A percentile compares a stretch with the other conserved stretches of the same genome.
Conservation (phyloP, 306 rosid genomes). For the Corylus americana region DNA sequence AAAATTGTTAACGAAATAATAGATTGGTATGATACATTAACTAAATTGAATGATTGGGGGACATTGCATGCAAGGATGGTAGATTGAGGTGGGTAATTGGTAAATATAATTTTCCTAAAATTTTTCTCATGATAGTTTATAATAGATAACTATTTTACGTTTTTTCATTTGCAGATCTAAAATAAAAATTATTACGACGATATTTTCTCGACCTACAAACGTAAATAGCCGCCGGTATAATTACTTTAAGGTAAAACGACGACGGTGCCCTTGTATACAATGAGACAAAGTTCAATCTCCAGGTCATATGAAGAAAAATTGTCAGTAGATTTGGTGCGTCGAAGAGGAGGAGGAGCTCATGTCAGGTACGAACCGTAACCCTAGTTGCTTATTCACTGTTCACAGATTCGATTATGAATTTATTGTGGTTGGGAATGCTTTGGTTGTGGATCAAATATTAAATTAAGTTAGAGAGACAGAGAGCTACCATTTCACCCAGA, state of each 20-base stretch:
- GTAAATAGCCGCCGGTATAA: background rate
- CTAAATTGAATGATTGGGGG: no score
- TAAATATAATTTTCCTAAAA: no score
- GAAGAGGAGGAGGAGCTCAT: background rate
- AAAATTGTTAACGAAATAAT: no score
- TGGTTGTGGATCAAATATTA: background rate
- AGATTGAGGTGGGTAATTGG: no score
- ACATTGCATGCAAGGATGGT: no score
- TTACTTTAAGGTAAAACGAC: background rate
- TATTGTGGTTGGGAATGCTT: background rate
- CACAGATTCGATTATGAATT: background rate
- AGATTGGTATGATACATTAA: no score
- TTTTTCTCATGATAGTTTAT: no score
- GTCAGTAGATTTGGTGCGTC: background rate
- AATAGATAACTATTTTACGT: no score
- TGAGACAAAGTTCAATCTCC: background rate
- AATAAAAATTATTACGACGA: background rate
- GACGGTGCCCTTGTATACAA: no score
- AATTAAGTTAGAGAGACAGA: background rate
- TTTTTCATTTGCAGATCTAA: no score
- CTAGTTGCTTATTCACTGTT: background rate
- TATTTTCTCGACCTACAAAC: background rate
- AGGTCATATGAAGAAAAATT: background rate
- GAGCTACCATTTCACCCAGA: background rate
- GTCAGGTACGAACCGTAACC: conserved; percentile 2